Conservation (phyloP, 2,329 filamentous ascomycete genomes). For the Hypoxylon rubiginosum region DNA sequence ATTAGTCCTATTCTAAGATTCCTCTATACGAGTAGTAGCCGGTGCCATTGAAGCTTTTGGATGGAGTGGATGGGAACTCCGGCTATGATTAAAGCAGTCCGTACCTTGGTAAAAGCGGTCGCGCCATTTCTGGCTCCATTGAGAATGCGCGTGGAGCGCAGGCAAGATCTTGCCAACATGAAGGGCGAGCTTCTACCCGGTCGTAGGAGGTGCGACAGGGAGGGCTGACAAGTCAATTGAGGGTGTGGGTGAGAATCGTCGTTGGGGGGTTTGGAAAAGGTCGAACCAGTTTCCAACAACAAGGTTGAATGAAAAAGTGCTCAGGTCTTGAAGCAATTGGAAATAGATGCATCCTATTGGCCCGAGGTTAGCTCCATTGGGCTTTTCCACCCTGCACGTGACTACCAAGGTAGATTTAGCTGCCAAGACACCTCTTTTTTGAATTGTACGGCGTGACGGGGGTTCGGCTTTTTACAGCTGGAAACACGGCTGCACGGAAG, state of each 20-base stretch:
- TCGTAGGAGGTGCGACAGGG: conserved; percentile 51
- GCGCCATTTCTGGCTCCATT: conserved; percentile 81
- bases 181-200: conserved; percentile 65
- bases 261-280: conserved; percentile 41
- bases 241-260: conserved; percentile 38
- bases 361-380: conserved; percentile 35
- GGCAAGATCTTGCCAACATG: conserved; percentile 94
- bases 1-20: conserved; percentile 55
- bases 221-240: conserved; percentile 48
- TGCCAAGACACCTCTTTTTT: conserved; percentile 6
- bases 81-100: conserved; percentile 48
- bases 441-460: conserved; percentile 11
- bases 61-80: conserved; percentile 17
- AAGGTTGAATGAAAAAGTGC: conserved; percentile 51
- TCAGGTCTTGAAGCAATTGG: conserved; percentile 52
- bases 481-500: neutral
- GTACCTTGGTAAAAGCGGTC: conserved; percentile 81
- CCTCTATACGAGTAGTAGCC: neutral
- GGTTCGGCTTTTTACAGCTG: neutral
- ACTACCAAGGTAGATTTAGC: neutral
- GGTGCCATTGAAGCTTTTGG: conserved; percentile 38
- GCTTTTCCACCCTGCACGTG: conserved; percentile 27
- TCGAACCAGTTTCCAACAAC: conserved; percentile 43
- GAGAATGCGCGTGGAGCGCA: conserved; percentile 90
- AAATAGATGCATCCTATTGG: conserved; percentile 50